Base-by-base conservation (phyloP, 257 asterid species). In the Plantago major region DNA sequence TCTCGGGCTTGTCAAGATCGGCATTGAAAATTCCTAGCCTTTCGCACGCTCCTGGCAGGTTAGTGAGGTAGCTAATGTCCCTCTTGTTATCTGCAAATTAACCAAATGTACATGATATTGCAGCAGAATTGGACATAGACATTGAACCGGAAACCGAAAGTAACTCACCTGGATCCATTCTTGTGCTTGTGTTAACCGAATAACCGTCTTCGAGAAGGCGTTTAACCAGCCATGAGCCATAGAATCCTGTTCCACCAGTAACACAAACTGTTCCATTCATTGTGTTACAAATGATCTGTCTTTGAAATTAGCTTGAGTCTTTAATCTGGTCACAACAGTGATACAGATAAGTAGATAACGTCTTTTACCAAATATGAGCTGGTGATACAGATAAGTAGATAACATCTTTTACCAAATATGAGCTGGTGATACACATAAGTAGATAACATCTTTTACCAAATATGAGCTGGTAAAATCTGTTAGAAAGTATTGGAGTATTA, bases 1-100 rank as follows among this genome's bases (percentile, higher is more conserved):
- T 76, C 13, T 73, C 74, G 0, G 82, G 80, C 2, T 68, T 51
- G 15, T 71, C 72, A 9, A 79, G 69, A 59, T 79, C 78, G 1
- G 85, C 85, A 26, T 13, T 26, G 72, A 79, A 68, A 37, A 79
- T 79, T 18, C 38, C 43, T 11, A 76, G 75, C 42, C 76, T 73
- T 59, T 71, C 73, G 15, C 74, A 49, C 65, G 85, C 82, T 5
- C 74, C 73, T 0, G 76, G 71, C 26, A 76, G 64, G 62, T 62
- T 73, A n/a, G 68, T 76, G 48, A 80, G 76, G 76, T 61, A 43
- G 19, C 64, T 59, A 19, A 42, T 42, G 40, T 43, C 64, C 64
- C 52, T 42, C 43, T 59, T 59, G 42, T 37, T 30, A 4, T 43
- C 64, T 59, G 52, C 19, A 16, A 56, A 55, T 37, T 7, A 10